Percentiles rank a stretch among this genome's conserved stretches.
These are phyloP conservation scores for Sonneratia caseolaris DNA, from an alignment of 345 rosid genomes.

Conservation along the genomic window DNA sequence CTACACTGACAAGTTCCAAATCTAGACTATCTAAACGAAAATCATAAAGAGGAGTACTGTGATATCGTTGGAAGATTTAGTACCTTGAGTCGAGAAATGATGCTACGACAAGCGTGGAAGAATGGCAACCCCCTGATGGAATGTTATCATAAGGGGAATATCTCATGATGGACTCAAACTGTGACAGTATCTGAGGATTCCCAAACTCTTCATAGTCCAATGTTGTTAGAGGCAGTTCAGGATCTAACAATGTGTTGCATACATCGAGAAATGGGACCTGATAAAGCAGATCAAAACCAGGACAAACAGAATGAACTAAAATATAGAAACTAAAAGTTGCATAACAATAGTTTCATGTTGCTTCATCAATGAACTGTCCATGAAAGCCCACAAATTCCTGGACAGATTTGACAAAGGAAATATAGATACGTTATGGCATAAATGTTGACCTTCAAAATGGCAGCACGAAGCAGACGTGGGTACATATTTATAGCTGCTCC, in stretches of 20 bases:
- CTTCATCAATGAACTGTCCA: not conserved
- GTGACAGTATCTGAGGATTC: constrained; percentile 45
- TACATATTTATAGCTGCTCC: constrained; percentile 68
- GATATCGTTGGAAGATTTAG: constrained; percentile 1
- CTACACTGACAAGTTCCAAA: no score
- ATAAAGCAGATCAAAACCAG: not conserved
- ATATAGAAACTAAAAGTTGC: not conserved
- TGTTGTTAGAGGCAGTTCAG: constrained; percentile 65
- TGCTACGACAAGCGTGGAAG: constrained; percentile 62
- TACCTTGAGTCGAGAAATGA: constrained; percentile 81
- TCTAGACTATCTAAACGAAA: not conserved
- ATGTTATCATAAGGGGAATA: constrained; percentile 89
- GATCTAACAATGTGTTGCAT: constrained; percentile 64
- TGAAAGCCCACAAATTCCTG: not conserved
- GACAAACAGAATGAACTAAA: no score
- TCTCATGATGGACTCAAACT: constrained; percentile 43
- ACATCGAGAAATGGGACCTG: constrained; percentile 89
- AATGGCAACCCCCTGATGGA: constrained; percentile 40
- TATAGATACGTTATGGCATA: not conserved
- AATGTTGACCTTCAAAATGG: constrained; percentile 58
- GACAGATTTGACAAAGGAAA: not conserved
- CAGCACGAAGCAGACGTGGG: constrained; percentile 55
- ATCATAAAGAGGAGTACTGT: not conserved
- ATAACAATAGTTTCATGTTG: not conserved
- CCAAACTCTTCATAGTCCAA: constrained; percentile 93